Percentiles rank a stretch among this genome's conserved stretches.
Conservation (phyloP, 257 asterid genomes). For the Plantago ovata region DNA sequence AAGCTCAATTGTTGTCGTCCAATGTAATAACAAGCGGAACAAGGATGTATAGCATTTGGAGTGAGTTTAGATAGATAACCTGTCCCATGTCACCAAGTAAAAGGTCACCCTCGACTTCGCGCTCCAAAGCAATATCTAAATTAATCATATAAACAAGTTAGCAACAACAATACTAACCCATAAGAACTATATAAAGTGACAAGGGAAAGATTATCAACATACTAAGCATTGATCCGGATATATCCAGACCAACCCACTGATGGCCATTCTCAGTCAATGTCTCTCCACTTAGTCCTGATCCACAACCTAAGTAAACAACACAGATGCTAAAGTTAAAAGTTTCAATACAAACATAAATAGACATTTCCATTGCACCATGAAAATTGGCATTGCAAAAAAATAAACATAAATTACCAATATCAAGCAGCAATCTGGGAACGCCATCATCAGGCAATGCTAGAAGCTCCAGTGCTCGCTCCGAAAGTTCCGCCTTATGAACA, state of each 20-base stretch:
- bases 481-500: conserved; percentile 60
- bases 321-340: background rate
- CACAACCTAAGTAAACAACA: conserved; percentile 61
- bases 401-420: conserved; percentile 51
- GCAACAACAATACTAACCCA: conserved; percentile 7
- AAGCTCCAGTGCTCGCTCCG: conserved; percentile 93
- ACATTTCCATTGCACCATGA: background rate
- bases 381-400: background rate
- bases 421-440: conserved; percentile 78
- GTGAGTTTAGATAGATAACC: conserved; percentile 31
- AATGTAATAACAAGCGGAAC: background rate
- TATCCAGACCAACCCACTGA: conserved; percentile 94
- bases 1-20: background rate
- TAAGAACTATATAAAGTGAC: conserved; percentile 8
- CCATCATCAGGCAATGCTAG: conserved; percentile 83
- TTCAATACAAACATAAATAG: background rate
- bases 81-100: conserved; percentile 93
- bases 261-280: conserved; percentile 83
- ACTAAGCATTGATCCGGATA: conserved; percentile 89
- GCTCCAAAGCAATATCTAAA: conserved; percentile 83
- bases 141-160: conserved; percentile 8
- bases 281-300: conserved; percentile 97
- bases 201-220: conserved; percentile 17
- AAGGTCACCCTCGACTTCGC: conserved; percentile 90
- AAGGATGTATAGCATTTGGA: background rate